A percentile compares a stretch with the other conserved stretches of the same genome.
Conservation (phyloP, 495 filamentous ascomycete species). For the Penicillium canariense region DNA sequence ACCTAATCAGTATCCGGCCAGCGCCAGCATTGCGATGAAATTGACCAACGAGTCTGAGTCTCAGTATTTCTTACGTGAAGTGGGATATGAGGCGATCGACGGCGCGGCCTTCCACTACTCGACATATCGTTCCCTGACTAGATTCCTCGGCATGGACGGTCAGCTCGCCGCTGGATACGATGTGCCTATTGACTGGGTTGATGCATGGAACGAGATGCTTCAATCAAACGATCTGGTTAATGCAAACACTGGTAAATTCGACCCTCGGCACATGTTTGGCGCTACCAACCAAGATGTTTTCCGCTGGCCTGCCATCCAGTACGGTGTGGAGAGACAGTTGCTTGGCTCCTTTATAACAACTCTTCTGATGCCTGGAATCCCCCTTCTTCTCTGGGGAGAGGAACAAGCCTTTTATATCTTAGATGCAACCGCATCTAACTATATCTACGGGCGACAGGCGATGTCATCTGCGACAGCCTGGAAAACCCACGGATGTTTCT, state of each 20-base stretch:
- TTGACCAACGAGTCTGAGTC: constrained; percentile 45
- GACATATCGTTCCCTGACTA: constrained; percentile 61
- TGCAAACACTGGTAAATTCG: constrained; percentile 62
- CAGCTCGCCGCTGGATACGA: constrained; percentile 58
- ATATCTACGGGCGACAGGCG: constrained; percentile 66
- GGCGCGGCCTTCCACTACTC: constrained; percentile 69
- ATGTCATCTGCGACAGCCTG: constrained; percentile 66
- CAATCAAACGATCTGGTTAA: constrained; percentile 62
- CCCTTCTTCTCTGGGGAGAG: constrained; percentile 66
- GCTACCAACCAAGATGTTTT: constrained; percentile 73
- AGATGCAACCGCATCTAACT: constrained; percentile 66
- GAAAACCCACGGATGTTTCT: constrained; percentile 67
- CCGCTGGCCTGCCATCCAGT: constrained; percentile 65
- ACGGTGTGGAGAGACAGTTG: constrained; percentile 58
- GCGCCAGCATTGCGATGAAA: constrained; percentile 40
- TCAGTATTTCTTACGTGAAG: constrained; percentile 56
- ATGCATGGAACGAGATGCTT: constrained; percentile 59
- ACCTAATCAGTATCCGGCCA: constrained; percentile 44
- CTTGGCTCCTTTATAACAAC: constrained; percentile 63
- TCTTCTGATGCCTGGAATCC: constrained; percentile 63
- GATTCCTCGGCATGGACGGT: constrained; percentile 65
- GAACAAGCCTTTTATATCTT: constrained; percentile 68
- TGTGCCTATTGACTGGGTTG: constrained; percentile 55
- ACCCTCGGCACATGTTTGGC: constrained; percentile 70
- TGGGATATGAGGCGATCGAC: constrained; percentile 59